Evolutionary conservation across 495 filamentous ascomycete genomes (phyloP).

Genomic region (Penicillium canariense): DNA sequence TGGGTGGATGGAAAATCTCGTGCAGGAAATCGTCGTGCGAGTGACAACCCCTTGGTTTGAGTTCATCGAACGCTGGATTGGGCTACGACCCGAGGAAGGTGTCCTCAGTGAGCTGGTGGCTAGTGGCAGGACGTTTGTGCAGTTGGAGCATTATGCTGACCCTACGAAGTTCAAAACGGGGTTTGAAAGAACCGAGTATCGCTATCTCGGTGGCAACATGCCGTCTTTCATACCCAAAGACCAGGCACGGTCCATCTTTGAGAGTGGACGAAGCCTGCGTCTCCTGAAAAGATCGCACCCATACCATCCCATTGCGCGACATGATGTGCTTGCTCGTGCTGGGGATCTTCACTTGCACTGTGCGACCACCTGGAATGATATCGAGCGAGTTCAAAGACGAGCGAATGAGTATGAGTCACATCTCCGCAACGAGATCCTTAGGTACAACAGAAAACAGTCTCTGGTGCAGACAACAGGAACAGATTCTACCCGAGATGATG

Average conservation of each 20-base stretch:
- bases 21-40: constrained; percentile 63
- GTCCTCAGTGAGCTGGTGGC: constrained; percentile 43
- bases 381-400: constrained; percentile 59
- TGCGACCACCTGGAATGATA: constrained; percentile 74
- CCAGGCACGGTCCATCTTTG: constrained; percentile 64
- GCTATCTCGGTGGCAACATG: constrained; percentile 57
- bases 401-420: constrained; percentile 61
- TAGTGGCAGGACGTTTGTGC: constrained; percentile 56
- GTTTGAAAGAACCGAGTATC: constrained; percentile 54
- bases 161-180: constrained; percentile 54
- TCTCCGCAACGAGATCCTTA: constrained; percentile 42
- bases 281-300: constrained; percentile 71
- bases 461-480: background rate
- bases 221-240: constrained; percentile 67
- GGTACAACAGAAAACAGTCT: constrained; percentile 29
- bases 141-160: constrained; percentile 49
- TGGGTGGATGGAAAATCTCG: constrained; percentile 57
- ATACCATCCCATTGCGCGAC: constrained; percentile 68
- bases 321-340: constrained; percentile 41
- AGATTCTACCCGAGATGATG: background rate
- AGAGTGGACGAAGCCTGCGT: constrained; percentile 73
- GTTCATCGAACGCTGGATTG: constrained; percentile 74
- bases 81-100: constrained; percentile 57
- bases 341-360: constrained; percentile 61
- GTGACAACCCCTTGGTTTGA: constrained; percentile 68